These are phyloP conservation scores for Venturia oleaginea DNA, from an alignment of 2,329 filamentous ascomycete species.

Conservation along the genomic window DNA sequence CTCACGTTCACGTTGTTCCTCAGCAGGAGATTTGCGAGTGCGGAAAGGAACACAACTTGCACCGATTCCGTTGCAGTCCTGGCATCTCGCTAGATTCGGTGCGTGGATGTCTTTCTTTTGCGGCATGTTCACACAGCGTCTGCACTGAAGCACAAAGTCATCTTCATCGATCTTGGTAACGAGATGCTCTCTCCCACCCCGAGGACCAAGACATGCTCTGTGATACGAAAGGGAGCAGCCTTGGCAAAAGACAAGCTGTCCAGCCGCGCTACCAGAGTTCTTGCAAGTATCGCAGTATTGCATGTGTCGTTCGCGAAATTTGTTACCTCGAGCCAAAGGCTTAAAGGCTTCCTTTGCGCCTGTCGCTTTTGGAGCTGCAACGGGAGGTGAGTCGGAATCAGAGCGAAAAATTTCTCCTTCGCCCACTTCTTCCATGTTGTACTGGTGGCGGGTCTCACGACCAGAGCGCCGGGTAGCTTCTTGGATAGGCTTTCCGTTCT, in stretches of 20 bases:
- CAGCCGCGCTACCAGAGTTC: conserved; percentile 21
- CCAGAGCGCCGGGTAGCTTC: conserved; percentile 34
- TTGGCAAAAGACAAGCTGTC: conserved; percentile 70
- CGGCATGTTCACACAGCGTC: conserved; percentile 64
- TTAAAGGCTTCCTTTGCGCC: conserved; percentile 65
- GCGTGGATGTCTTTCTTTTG: conserved; percentile 59
- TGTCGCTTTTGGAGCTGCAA: conserved; percentile 44
- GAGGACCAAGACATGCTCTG: conserved; percentile 67
- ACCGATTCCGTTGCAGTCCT: conserved; percentile 57
- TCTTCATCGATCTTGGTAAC: conserved; percentile 74
- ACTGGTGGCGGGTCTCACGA: conserved; percentile 35
- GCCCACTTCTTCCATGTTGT: conserved; percentile 44
- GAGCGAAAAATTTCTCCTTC: conserved; percentile 50
- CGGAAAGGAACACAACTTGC: conserved; percentile 67
- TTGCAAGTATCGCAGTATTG: conserved; percentile 66
- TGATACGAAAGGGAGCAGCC: conserved; percentile 82
- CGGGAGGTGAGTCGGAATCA: conserved; percentile 30
- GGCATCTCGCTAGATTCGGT: conserved; percentile 64
- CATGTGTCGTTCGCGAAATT: conserved; percentile 63
- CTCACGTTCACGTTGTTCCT: conserved; percentile 69
- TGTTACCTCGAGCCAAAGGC: conserved; percentile 48
- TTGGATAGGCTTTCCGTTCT: conserved; percentile 18
- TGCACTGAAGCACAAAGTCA: conserved; percentile 82
- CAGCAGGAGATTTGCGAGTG: conserved; percentile 58
- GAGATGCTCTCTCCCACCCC: conserved; percentile 70